A percentile compares a stretch with the other conserved stretches of the same genome.
Conservation (phyloP, 805 yeast species). For the Ogataea nonfermentans region DNA sequence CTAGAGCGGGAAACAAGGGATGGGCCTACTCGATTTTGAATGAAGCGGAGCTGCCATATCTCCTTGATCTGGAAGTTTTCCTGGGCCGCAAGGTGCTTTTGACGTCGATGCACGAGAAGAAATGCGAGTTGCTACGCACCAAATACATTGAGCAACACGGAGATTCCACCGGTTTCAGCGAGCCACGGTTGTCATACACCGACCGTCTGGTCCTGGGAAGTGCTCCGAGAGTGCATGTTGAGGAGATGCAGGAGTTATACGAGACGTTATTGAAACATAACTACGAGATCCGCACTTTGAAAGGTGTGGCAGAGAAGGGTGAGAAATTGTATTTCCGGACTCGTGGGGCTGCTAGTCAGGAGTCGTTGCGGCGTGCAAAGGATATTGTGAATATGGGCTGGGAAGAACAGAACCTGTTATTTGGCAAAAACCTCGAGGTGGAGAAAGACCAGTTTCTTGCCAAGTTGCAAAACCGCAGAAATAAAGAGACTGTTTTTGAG, state of each 20-base stretch:
- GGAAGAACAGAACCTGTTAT: slow-evolving; percentile 83
- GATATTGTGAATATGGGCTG: slow-evolving; percentile 75
- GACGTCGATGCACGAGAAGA: slow-evolving; percentile 66
- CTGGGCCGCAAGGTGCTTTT: slow-evolving; percentile 77
- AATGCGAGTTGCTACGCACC: slow-evolving; percentile 48
- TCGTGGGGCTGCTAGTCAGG: slow-evolving; percentile 80
- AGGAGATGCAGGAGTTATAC: slow-evolving; percentile 68
- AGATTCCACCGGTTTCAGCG: slow-evolving; percentile 32
- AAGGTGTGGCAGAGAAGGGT: slow-evolving; percentile 77
- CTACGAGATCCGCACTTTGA: slow-evolving; percentile 64
- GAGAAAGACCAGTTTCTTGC: slow-evolving; percentile 73
- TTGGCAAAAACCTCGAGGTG: slow-evolving; percentile 71
- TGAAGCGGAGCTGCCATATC: slow-evolving; percentile 84
- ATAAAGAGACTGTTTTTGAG: slow-evolving; percentile 93
- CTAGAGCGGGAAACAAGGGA: slow-evolving; percentile 97
- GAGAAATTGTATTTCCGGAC: slow-evolving; percentile 86
- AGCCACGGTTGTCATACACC: slow-evolving; percentile 67
- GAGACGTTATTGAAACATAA: slow-evolving; percentile 57
- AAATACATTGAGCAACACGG: slow-evolving; percentile 42
- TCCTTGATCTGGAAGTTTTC: slow-evolving; percentile 86
- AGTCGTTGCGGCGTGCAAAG: slow-evolving; percentile 81
- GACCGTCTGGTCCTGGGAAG: slow-evolving; percentile 81
- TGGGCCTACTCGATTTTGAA: slow-evolving; percentile 93
- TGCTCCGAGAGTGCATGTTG: slow-evolving; percentile 70
- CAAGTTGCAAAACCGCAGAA: slow-evolving; percentile 62